Evolutionary conservation across 1,139 yeast genomes (phyloP).

Genomic region (Candida tropicalis): DNA sequence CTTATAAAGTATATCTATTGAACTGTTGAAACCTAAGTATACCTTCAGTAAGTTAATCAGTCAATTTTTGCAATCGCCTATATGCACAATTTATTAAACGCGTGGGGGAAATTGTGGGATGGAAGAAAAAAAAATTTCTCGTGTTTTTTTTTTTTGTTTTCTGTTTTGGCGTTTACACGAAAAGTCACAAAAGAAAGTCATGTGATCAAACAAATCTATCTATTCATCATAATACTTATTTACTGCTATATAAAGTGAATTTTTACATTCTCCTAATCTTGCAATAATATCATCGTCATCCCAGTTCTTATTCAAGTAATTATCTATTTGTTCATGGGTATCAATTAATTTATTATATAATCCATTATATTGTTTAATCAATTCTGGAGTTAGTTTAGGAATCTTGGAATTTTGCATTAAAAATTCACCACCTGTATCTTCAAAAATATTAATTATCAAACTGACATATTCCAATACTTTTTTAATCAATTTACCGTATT

Average conservation of each 20-base stretch:
- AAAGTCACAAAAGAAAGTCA: no score
- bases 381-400: constrained; percentile 35
- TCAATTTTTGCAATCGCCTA: neutral
- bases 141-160: neutral
- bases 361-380: constrained; percentile 25
- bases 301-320: constrained; percentile 44
- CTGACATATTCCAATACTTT: constrained; percentile 34
- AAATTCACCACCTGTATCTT: constrained; percentile 40
- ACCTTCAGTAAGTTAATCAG: no score
- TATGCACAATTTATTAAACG: neutral
- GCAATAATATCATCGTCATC: constrained; percentile 41
- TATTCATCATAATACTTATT: constrained; percentile 3
- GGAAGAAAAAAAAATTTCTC: no score
- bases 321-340: constrained; percentile 28
- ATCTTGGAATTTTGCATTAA: constrained; percentile 46
- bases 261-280: constrained; percentile 25
- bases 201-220: no score
- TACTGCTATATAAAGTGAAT: constrained; percentile 4
- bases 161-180: no score
- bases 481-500: constrained; percentile 23
- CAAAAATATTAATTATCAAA: constrained; percentile 32
- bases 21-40: no score
- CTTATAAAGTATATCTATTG: no score
- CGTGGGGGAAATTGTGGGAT: no score
- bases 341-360: constrained; percentile 27